phyloP scores from a whole-genome alignment of 2,329 filamentous ascomycete genomes.

The Cladosporium velox region DNA sequence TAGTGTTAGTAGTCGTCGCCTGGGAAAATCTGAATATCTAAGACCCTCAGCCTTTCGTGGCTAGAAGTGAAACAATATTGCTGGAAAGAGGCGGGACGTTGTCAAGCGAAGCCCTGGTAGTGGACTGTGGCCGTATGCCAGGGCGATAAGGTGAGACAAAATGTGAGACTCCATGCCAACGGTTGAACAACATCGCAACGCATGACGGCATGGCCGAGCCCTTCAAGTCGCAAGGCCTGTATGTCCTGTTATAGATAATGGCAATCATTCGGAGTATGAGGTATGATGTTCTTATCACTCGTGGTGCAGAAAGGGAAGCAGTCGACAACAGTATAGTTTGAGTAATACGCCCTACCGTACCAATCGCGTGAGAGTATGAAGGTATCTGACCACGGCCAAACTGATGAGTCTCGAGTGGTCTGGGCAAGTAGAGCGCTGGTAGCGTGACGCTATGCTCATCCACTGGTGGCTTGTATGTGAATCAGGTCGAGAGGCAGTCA shows the following conservation, averaged over 20 bases:
- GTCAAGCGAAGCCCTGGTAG: conserved; percentile 14
- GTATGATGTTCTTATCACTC: neutral
- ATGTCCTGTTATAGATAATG: neutral
- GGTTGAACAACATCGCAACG: conserved; percentile 2
- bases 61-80: conserved; percentile 19
- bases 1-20: conserved; percentile 18
- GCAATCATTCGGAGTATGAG: no score
- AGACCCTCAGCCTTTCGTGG: conserved; percentile 18
- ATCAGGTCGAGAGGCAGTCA: neutral
- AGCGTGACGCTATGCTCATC: neutral
- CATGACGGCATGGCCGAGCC: neutral
- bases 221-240: neutral
- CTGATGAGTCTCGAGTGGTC: neutral
- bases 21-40: neutral
- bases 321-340: neutral
- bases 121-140: neutral
- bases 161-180: conserved; percentile 18
- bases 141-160: conserved; percentile 11
- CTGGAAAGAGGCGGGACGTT: conserved; percentile 21
- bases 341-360: neutral
- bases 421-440: neutral
- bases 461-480: conserved; percentile 15
- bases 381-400: neutral
- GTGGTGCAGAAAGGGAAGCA: neutral
- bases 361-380: neutral